Base-by-base conservation (phyloP, 306 rosid genomes). In the Cucurbita pepo region DNA sequence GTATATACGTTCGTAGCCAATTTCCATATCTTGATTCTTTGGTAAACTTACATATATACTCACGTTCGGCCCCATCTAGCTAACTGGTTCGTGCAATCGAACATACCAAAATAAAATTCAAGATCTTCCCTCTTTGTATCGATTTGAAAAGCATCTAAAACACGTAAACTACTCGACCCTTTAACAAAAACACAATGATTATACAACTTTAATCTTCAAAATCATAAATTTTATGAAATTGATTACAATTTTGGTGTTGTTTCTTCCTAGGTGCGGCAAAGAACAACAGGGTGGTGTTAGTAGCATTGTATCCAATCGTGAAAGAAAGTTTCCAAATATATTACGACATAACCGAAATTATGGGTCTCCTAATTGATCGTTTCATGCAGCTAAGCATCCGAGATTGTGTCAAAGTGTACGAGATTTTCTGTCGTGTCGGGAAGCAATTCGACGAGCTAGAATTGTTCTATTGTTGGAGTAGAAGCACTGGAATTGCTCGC, bases 361-460 rank as follows among this genome's bases (percentile, higher is more conserved):
- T 91, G 72, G 73, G 82, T 6, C 50, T 76, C 71, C 77, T 95
- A 13, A 64, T 91, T 15, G 97, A 91, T 16, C 89, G 92, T 22
- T 89, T 95, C 82, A 64, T 79, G 76, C 97, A 91, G 43, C 60
- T 86, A 63, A 85, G 86, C 8, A 52, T 84, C 11, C 44, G 75
- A 0, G 95, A 86, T 5, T 85, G 96, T 16, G 76, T 78, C 19
- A 91, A 79, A 81, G 87, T 91, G 7, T 85, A 81, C 40, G 99
- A 95, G 55, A 70, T 86, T 19, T 95, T 89, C 83, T 82, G 88
- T 72, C 92, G 95, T 6, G 81, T 89, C 0, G 90, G 92, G 4
- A 89, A 95, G 75, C 97, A 91, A 58, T 95, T 74, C 47, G 95
- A 95, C n/a, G 97, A 91, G 75, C 82, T 95, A n/a, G 96, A 91